Evolutionary conservation across 2,329 filamentous ascomycete genomes (phyloP).

Genomic region (Venturia pyrina): DNA sequence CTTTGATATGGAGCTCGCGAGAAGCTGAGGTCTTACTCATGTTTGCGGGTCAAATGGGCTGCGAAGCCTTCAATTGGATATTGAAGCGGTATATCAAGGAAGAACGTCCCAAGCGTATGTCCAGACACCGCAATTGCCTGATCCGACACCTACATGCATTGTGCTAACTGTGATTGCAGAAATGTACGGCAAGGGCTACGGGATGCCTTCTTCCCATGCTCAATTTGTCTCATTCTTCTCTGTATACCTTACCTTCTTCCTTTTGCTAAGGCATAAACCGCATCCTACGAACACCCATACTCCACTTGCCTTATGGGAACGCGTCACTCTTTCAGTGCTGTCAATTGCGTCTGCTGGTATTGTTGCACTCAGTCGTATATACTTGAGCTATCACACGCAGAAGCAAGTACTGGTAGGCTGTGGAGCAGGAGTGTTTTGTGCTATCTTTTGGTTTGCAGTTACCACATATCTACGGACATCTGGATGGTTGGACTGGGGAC

Average conservation of each 20-base stretch:
- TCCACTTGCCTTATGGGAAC: constrained; percentile 52
- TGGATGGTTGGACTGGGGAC: constrained; percentile 62
- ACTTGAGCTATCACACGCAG: constrained; percentile 85
- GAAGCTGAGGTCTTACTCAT: constrained; percentile 83
- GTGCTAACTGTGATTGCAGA: constrained; percentile 29
- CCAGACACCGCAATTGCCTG: constrained; percentile 2
- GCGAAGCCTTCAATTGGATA: constrained; percentile 81
- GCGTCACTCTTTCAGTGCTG: constrained; percentile 41
- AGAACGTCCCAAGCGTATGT: constrained; percentile 69
- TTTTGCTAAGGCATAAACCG: constrained; percentile 68
- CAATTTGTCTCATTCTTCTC: constrained; percentile 94
- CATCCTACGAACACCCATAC: constrained; percentile 29
- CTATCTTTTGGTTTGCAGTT: constrained; percentile 66
- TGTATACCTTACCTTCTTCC: constrained; percentile 71
- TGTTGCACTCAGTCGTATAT: constrained; percentile 73
- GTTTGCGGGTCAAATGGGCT: constrained; percentile 83
- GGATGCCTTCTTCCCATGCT: constrained; percentile 92
- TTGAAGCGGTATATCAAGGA: constrained; percentile 90
- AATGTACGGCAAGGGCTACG: constrained; percentile 84
- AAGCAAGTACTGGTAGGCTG: constrained; percentile 79
- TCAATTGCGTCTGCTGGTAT: constrained; percentile 32
- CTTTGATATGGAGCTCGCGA: constrained; percentile 81
- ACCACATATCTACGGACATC: constrained; percentile 56
- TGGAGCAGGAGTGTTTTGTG: constrained; percentile 59
- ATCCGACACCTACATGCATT: background rate